Evolutionary conservation across 176 grass and related monocot genomes (phyloP).

Genomic region (Oryza nivara): DNA sequence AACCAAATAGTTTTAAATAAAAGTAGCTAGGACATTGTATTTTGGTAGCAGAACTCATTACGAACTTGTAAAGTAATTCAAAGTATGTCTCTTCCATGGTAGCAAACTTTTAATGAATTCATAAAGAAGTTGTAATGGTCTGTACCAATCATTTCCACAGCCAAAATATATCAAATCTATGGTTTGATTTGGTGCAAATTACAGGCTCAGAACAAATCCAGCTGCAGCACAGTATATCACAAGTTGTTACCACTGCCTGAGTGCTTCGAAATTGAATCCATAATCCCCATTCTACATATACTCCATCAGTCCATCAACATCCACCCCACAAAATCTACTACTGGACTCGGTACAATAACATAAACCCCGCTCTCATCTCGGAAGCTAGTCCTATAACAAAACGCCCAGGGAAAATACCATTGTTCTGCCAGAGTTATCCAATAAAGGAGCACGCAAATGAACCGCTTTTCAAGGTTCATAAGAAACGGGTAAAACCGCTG

Average conservation of each 20-base stretch:
- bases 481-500: background rate
- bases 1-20: conserved; percentile 4
- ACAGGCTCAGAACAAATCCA: background rate
- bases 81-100: background rate
- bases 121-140: background rate
- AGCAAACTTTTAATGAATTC: background rate
- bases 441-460: conserved; percentile 4
- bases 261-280: background rate
- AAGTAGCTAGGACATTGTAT: background rate
- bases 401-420: background rate
- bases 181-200: background rate
- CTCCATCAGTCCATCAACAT: background rate
- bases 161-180: background rate
- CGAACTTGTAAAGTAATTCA: background rate
- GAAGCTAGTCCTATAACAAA: background rate
- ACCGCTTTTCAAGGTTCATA: background rate
- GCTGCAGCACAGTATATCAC: background rate
- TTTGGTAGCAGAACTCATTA: background rate
- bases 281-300: background rate
- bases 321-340: background rate
- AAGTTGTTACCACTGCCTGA: background rate
- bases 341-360: background rate
- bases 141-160: background rate
- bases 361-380: background rate
- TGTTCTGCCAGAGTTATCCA: background rate